Evolutionary conservation across 768 basidiomycete genomes (phyloP).

Genomic region (Panellus pusillus): DNA sequence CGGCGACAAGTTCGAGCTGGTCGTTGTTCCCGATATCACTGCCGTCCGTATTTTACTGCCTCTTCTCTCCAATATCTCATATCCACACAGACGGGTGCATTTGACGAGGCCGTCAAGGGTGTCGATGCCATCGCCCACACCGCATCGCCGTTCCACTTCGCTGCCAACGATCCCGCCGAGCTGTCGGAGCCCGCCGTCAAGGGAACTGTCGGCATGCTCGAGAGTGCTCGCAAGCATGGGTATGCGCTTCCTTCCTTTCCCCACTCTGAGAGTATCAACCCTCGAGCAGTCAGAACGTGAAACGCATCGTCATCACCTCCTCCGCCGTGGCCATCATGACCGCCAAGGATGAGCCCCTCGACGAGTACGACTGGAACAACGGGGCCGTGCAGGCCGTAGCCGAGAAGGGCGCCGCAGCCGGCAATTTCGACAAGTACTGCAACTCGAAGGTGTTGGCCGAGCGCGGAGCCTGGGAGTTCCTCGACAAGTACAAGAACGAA

Average conservation of each 20-base stretch:
- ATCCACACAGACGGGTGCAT: too few relatives aligned
- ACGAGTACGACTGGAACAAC: conserved; percentile 62
- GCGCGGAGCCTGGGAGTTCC: conserved; percentile 46
- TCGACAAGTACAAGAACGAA: conserved; percentile 36
- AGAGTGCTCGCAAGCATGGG: conserved; percentile 40
- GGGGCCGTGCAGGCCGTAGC: conserved; percentile 45
- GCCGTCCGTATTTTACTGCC: too few relatives aligned
- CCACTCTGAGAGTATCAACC: conserved; percentile 13
- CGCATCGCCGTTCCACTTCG: conserved; percentile 59
- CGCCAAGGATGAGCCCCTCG: conserved; percentile 26
- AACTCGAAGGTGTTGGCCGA: conserved; percentile 65
- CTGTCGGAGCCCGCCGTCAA: conserved; percentile 36
- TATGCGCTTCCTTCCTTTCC: conserved; percentile 14
- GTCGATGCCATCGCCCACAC: conserved; percentile 72
- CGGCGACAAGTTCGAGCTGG: conserved; percentile 61
- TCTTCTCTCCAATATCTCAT: too few relatives aligned
- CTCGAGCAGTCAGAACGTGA: too few relatives aligned
- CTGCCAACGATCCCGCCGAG: conserved; percentile 41
- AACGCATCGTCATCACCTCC: conserved; percentile 64
- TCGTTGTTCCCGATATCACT: conserved; percentile 73
- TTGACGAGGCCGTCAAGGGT: conserved; percentile 77
- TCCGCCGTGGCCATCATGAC: conserved; percentile 53
- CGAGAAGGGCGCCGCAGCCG: conserved; percentile 48
- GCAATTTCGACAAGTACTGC: conserved; percentile 44
- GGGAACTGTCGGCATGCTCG: conserved; percentile 40